Conservation (phyloP, 345 rosid species). For the Arabis hirsuta region DNA sequence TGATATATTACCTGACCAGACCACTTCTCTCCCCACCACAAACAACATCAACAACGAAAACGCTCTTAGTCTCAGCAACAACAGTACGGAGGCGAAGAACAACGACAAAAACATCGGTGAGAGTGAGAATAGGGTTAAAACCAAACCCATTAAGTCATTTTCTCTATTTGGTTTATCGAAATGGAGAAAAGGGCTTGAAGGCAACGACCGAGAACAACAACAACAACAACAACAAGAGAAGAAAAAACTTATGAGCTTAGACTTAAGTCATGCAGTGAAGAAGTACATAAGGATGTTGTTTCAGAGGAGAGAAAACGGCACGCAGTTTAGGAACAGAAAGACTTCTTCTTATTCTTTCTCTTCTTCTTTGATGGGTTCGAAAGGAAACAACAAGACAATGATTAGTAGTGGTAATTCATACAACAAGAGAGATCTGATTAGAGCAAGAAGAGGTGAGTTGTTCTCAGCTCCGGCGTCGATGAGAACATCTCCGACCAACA, state of each 20-base stretch:
- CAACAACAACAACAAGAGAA: conserved; percentile 46
- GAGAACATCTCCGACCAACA: conserved; percentile 84
- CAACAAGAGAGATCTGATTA: conserved; percentile 40
- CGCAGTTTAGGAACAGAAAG: conserved; percentile 41
- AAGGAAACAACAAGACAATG: conserved; percentile 34
- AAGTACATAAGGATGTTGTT: conserved; percentile 64
- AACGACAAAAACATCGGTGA: not conserved
- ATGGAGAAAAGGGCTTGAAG: conserved; percentile 61
- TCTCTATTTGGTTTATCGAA: conserved; percentile 64
- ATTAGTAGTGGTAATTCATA: conserved; percentile 1
- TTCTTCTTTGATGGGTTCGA: conserved; percentile 34
- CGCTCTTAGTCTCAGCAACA: not conserved
- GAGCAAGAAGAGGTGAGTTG: conserved; percentile 57
- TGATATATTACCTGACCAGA: conserved; percentile 48
- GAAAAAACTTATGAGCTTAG: conserved; percentile 62
- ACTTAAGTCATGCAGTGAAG: conserved; percentile 60
- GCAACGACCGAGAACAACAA: conserved; percentile 48
- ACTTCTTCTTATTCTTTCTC: conserved; percentile 36
- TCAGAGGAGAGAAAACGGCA: conserved; percentile 56
- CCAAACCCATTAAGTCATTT: conserved; percentile 65
- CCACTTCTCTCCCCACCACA: conserved; percentile 15
- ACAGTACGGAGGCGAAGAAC: not conserved
- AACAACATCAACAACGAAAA: conserved; percentile 29
- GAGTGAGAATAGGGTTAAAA: conserved; percentile 36
- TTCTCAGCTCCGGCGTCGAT: conserved; percentile 93